A percentile compares a stretch with the other conserved stretches of the same genome.
Conservation (phyloP, 805 yeast species). For the Candida sithepensis region DNA sequence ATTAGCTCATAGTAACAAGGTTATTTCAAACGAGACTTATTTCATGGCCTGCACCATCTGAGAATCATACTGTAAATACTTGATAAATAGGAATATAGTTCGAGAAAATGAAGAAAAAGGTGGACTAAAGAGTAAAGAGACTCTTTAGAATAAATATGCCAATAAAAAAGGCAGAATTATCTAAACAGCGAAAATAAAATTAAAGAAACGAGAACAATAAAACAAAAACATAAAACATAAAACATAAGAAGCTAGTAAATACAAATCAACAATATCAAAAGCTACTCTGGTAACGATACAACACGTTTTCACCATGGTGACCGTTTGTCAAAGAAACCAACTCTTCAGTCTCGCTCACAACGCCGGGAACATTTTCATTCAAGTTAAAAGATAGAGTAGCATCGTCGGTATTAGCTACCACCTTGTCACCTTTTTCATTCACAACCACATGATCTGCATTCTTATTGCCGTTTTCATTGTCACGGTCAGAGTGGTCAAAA, state of each 20-base stretch:
- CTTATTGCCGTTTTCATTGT: constrained; percentile 6
- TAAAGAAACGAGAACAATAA: too few species aligned
- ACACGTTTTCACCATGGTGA: constrained; percentile 31
- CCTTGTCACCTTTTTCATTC: constrained; percentile 4
- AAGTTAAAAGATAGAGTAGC: constrained; percentile 27
- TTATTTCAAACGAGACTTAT: too few species aligned
- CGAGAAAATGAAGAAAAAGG: too few species aligned
- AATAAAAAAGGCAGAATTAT: too few species aligned
- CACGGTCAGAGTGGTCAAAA: not conserved
- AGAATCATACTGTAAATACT: too few species aligned
- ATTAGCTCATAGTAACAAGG: too few species aligned
- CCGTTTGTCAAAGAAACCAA: constrained; percentile 33
- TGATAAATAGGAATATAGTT: too few species aligned
- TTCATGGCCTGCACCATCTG: too few species aligned
- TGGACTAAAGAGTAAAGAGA: too few species aligned
- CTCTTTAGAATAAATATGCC: too few species aligned
- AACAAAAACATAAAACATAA: too few species aligned
- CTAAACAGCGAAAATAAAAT: too few species aligned
- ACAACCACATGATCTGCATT: not conserved
- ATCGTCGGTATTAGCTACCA: constrained; percentile 29
- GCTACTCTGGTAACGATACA: constrained; percentile 28
- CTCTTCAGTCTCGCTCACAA: constrained; percentile 31
- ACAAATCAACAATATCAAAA: constrained; percentile 9
- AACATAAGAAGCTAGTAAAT: not conserved
- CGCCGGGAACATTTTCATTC: constrained; percentile 30